Evolutionary conservation across 768 basidiomycete genomes (phyloP), one percentile per base, ranked within the genome.

Genomic region (Austroboletus eburneus): DNA sequence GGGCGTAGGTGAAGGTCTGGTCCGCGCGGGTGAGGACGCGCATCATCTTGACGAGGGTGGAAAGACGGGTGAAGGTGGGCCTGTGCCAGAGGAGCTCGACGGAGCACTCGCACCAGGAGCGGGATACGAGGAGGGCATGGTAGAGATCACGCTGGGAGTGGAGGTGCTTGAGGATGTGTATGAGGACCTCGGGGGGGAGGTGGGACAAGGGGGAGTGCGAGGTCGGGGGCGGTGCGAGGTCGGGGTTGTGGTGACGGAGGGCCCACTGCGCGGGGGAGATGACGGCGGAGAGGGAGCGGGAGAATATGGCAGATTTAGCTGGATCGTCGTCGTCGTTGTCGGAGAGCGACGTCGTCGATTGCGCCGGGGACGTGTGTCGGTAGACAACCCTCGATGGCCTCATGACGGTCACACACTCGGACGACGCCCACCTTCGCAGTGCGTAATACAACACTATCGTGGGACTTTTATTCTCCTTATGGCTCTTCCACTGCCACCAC

Each of bases 81-180:
- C 89, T 87, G 66, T 92, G 86, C 94, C 94, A 99, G 20, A 98
- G 75, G 18, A 97, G 77, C 66, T 97, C 91, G 35, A 94, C 92
- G 24, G 91, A 83, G 67, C 92, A 96, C 62, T 94, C 87, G 74
- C 92, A 97, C 93, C 95, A 99, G 22, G 81, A 77, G 47, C 90
- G 83, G 17, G 84, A 92, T 22, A 97, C 93, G 46, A 85, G 81
- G 50, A 94, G 75, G 33, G 80, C 76, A 53, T 75, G 72, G 52
- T 85, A 79, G 39, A 97, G 76, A 65, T 95, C 89, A 49, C 77
- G 74, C 24, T 84, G 71, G 0, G 80, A 75, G 55, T 85, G 79
- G 12, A 99, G 75, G 57, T 92, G 81, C 54, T 85, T 88, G 56
- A 99, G 78, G 59, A 97, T 87, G 62, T 95, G 86, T 14, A 96